Evolutionary conservation across 2,329 filamentous ascomycete species (phyloP), one percentile per base, ranked within the genome.

Genomic region (Trichoderma cornu-damae): DNA sequence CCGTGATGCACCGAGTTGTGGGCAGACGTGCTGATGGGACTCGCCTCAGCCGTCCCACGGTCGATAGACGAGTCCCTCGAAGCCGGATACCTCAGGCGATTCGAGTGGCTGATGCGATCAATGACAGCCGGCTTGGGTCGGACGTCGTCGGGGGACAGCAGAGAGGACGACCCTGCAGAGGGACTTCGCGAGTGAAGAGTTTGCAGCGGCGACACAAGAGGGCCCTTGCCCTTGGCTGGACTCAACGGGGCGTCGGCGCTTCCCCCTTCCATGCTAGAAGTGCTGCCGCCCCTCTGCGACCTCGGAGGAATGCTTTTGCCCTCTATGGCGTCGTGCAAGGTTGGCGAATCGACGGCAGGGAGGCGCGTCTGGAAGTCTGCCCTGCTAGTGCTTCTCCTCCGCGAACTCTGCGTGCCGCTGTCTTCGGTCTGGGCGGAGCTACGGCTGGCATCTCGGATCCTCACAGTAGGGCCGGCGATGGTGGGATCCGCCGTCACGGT

Each of bases 31-130:
- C 74, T 82, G 61, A 84, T 74, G 4, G 79, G 77, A 60, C 76
- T 86, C 6, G 81, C 73, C 67, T 83, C 81, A 14, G 80, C 77
- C 12, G 76, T 80, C 49, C 79, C 78, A 22, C 78, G 77, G 46
- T 85, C 83, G 52, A 81, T 70, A 1, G 83, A 86, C 1, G 83
- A 85, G 6, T 81, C 81, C 59, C 81, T 75, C 11, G 84, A 85
- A 12, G 72, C 75, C 6, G 70, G 70, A 26, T 69, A 70, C 6
- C 68, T 73, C 2, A 76, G 72, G 22, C 73, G 73, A 28, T 73
- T 73, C 7, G 78, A 74, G 7, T 73, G 73, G 60, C 73, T 79
- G 46, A 83, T 80, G n/a, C 78, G 78, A 63, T 81, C 77, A 56
- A 83, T 82, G 4, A 83, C 76, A 2, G 77, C 74, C 1, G 83